Percentiles rank a stretch among this genome's conserved stretches.
Evolutionary conservation across 371 early-diverging fungal genomes (phyloP).

Genomic region (Actinomortierella ambigua): DNA sequence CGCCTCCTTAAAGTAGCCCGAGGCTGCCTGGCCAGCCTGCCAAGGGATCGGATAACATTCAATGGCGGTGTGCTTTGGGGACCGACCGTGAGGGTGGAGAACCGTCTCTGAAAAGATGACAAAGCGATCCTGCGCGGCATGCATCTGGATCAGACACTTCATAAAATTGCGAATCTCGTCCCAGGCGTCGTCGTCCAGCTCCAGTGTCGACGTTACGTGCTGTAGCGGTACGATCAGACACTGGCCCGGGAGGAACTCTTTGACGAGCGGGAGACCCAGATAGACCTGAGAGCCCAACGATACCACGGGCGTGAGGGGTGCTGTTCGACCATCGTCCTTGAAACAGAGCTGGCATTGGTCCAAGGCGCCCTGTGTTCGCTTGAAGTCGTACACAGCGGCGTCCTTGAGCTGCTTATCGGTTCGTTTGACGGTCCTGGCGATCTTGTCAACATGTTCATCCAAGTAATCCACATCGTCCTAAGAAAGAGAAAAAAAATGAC

Average conservation of each 20-base stretch:
- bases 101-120: slow-evolving; percentile 92
- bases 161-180: slow-evolving; percentile 94
- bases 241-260: slow-evolving; percentile 83
- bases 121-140: slow-evolving; percentile 67
- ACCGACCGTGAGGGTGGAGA: slow-evolving; percentile 59
- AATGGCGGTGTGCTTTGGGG: slow-evolving; percentile 84
- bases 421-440: slow-evolving; percentile 65
- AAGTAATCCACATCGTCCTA: slow-evolving; percentile 85
- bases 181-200: slow-evolving; percentile 92
- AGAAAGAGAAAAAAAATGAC: background rate
- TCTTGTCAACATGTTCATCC: slow-evolving; percentile 88
- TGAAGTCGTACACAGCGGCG: slow-evolving; percentile 60
- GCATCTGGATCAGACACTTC: slow-evolving; percentile 92
- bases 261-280: slow-evolving; percentile 76
- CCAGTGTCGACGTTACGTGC: slow-evolving; percentile 81
- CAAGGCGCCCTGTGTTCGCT: slow-evolving; percentile 68
- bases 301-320: slow-evolving; percentile 77
- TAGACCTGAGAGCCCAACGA: slow-evolving; percentile 81
- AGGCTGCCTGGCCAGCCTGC: slow-evolving; percentile 75
- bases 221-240: slow-evolving; percentile 91
- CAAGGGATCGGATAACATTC: slow-evolving; percentile 92
- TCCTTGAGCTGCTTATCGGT: slow-evolving; percentile 58
- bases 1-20: slow-evolving; percentile 89
- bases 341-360: slow-evolving; percentile 81
- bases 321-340: slow-evolving; percentile 57